phyloP scores from a whole-genome alignment of 2,329 filamentous ascomycete genomes.

The Cordyceps farinosa region DNA sequence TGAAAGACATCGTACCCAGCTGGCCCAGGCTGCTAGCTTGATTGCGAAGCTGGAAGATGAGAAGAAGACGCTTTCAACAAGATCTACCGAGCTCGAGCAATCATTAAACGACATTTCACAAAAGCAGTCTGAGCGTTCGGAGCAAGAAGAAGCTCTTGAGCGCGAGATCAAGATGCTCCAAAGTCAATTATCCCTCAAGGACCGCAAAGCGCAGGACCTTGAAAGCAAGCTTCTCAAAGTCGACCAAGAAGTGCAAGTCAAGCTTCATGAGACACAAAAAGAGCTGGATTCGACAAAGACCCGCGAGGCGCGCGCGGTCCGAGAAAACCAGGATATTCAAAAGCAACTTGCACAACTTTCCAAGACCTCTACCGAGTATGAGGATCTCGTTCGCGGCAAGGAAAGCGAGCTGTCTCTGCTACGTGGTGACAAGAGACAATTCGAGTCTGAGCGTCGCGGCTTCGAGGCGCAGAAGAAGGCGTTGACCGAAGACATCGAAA shows the following conservation, averaged over 20 bases:
- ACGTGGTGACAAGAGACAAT: slow-evolving; percentile 77
- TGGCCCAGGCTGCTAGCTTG: slow-evolving; percentile 87
- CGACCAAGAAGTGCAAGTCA: slow-evolving; percentile 86
- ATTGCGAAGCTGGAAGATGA: slow-evolving; percentile 84
- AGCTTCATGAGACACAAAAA: slow-evolving; percentile 72
- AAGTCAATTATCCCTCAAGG: slow-evolving; percentile 84
- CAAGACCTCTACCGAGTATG: slow-evolving; percentile 88
- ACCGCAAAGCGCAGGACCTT: slow-evolving; percentile 83
- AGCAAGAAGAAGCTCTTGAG: slow-evolving; percentile 70
- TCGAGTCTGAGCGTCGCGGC: slow-evolving; percentile 72
- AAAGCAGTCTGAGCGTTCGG: slow-evolving; percentile 68
- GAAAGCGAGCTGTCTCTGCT: slow-evolving; percentile 88
- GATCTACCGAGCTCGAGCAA: slow-evolving; percentile 65
- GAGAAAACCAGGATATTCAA: slow-evolving; percentile 79
- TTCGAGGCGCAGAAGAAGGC: slow-evolving; percentile 75
- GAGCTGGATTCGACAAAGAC: slow-evolving; percentile 71
- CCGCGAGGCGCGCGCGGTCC: slow-evolving; percentile 70
- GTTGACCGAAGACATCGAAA: slow-evolving; percentile 73
- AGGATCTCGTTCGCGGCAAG: slow-evolving; percentile 88
- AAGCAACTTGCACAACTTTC: slow-evolving; percentile 84
- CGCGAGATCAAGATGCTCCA: slow-evolving; percentile 89
- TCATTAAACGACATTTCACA: slow-evolving; percentile 68
- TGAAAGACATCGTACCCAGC: slow-evolving; percentile 71
- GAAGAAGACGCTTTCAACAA: slow-evolving; percentile 69
- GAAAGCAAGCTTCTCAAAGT: slow-evolving; percentile 78